A percentile compares a stretch with the other conserved stretches of the same genome.
Evolutionary conservation across 306 rosid species (phyloP).

Genomic region (Quillaja saponaria): DNA sequence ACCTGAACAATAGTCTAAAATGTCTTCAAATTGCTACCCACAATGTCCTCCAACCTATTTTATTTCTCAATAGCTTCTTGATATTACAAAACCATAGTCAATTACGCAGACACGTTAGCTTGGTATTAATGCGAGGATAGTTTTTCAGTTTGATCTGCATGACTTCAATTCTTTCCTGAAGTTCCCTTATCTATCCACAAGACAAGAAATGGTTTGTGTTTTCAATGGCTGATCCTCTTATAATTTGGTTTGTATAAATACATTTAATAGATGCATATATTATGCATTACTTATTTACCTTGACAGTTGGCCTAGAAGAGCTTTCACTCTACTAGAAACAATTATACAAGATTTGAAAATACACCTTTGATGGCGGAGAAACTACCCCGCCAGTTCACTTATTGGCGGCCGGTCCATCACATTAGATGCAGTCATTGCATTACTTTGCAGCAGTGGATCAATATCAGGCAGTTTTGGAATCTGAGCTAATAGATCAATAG

Average conservation of each 20-base stretch:
- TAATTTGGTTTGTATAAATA: too few species aligned
- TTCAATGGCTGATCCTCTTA: too few species aligned
- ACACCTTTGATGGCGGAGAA: conserved; percentile 6
- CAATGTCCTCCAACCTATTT: conserved; percentile 72
- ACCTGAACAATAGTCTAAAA: conserved; percentile 67
- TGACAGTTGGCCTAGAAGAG: not conserved
- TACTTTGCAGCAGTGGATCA: conserved; percentile 68
- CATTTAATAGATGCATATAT: too few species aligned
- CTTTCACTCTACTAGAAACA: not conserved
- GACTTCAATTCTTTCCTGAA: too few species aligned
- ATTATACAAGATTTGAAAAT: conserved; percentile 31
- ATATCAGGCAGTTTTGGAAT: conserved; percentile 88
- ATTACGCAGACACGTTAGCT: too few species aligned
- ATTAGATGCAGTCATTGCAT: conserved; percentile 73
- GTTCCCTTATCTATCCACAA: too few species aligned
- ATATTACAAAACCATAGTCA: too few species aligned
- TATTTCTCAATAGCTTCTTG: conserved; percentile 19
- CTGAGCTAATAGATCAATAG: conserved; percentile 84
- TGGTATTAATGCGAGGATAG: too few species aligned
- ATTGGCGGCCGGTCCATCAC: conserved; percentile 96
- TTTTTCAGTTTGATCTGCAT: too few species aligned
- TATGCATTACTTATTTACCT: too few species aligned
- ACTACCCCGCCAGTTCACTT: conserved; percentile 83
- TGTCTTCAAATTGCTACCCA: conserved; percentile 66
- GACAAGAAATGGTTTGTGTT: too few species aligned